Evolutionary conservation across 108 stramenopile species (phyloP).

Genomic region (Cyclostephanos tholiformis): DNA sequence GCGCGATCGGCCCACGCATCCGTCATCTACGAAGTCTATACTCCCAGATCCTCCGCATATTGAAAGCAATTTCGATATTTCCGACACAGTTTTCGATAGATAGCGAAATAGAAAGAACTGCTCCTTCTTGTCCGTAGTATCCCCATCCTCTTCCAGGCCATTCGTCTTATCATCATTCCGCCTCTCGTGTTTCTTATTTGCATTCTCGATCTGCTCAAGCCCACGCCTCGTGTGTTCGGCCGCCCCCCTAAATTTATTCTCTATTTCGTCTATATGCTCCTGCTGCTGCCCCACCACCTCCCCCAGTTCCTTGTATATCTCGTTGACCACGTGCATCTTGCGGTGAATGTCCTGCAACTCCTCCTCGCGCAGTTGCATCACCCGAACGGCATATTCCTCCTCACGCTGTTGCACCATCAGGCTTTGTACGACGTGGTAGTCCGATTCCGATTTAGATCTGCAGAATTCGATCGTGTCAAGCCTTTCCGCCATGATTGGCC

Average conservation of each 20-base stretch:
- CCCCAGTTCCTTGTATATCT: conserved; percentile 46
- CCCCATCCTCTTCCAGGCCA: not conserved
- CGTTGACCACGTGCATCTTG: conserved; percentile 40
- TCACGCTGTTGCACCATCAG: conserved; percentile 34
- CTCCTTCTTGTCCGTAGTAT: not conserved
- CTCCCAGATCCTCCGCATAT: conserved; percentile 36
- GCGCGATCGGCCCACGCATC: too few relatives aligned
- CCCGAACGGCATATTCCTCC: conserved; percentile 36
- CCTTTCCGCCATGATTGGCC: not conserved
- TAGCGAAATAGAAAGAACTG: conserved; percentile 23
- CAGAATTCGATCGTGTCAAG: not conserved
- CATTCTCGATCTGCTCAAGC: conserved; percentile 33
- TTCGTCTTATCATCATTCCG: conserved; percentile 9
- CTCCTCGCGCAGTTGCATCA: conserved; percentile 39
- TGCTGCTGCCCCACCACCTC: conserved; percentile 38
- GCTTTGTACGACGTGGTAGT: conserved; percentile 4
- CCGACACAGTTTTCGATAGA: conserved; percentile 16
- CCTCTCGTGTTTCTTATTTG: conserved; percentile 27
- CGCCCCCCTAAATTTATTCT: conserved; percentile 22
- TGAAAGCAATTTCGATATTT: conserved; percentile 27
- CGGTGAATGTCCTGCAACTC: conserved; percentile 34
- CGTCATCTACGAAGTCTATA: conserved; percentile 27
- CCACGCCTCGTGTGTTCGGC: conserved; percentile 21
- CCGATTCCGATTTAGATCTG: conserved; percentile 1
- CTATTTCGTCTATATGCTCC: conserved; percentile 32